Base-by-base conservation (phyloP, 176 grass and related monocot genomes). In the Luzula sylvatica region DNA sequence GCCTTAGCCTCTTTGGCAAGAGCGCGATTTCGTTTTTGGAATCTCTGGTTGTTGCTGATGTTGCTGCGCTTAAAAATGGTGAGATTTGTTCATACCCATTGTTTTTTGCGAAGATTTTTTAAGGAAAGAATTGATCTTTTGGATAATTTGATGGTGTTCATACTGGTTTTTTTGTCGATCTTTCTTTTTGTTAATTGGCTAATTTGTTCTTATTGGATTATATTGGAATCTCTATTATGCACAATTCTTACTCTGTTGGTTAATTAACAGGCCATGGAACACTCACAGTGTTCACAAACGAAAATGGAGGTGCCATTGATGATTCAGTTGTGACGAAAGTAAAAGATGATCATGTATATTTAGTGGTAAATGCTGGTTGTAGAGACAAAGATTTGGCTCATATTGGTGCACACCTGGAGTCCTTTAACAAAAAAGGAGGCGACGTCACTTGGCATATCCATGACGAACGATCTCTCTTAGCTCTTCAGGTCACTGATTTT, bases 351-450 rank as follows among this genome's bases (percentile, higher is more conserved):
- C 90, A 96, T 68, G 60, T 96, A 56, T 96, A 96, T 64, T 64
- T 96, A 42, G 90, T 96, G 20, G 90, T 96, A 55, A 96, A 96
- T 69, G 90, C 90, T 3, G 90, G 90, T 0, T 96, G 90, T 73
- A 68, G 90, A 75, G 84, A 96, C 42, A 96, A 96, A 68, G 90
- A 96, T 38, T 68, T 96, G 14, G 81, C 90, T 0, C 90, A 96
- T 65, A 96, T 96, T 27, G 90, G 52, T 24, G 85, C 6, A 14
- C 92, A 98, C 71, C 60, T 98, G 92, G 78, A 90, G 55, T 75
- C 75, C 0, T 98, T 90, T 26, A 82, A 83, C 29, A 75, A 66
- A 50, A 98, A 90, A 66, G 92, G 92, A 0, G 85, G 81, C 0
- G 75, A 74, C 0, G 92, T 98, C 55, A 66, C 61, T 26, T 90